phyloP scores from a whole-genome alignment of 2,329 filamentous ascomycete genomes.

The Cadophora gregata region DNA sequence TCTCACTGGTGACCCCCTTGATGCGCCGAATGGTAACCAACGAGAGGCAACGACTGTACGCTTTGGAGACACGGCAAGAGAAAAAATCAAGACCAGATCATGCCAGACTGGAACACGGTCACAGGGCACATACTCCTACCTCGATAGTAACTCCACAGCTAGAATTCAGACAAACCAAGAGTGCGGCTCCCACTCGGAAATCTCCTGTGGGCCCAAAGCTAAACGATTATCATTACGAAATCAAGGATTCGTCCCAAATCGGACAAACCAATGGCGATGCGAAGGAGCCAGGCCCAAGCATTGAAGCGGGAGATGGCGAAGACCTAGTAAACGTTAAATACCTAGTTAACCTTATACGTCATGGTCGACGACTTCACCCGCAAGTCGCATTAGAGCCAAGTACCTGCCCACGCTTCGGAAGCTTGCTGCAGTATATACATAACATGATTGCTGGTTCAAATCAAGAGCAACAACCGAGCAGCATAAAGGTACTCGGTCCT shows the following conservation, averaged over 20 bases:
- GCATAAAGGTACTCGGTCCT: slow-evolving; percentile 36
- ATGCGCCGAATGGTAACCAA: slow-evolving; percentile 46
- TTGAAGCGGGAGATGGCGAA: not conserved
- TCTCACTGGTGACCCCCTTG: slow-evolving; percentile 39
- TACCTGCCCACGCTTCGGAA: slow-evolving; percentile 37
- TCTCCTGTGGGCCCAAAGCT: slow-evolving; percentile 25
- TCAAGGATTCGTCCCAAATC: slow-evolving; percentile 7
- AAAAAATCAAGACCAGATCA: slow-evolving; percentile 25
- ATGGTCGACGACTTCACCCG: slow-evolving; percentile 33
- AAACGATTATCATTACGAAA: slow-evolving; percentile 28
- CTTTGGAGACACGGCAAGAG: slow-evolving; percentile 33
- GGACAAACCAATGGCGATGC: not conserved
- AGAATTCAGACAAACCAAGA: not conserved
- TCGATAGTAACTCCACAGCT: not conserved
- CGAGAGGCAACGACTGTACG: slow-evolving; percentile 43
- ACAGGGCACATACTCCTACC: slow-evolving; percentile 11
- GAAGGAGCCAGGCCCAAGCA: slow-evolving; percentile 1
- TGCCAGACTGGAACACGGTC: slow-evolving; percentile 5
- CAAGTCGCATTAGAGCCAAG: slow-evolving; percentile 30
- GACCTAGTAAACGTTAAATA: slow-evolving; percentile 24
- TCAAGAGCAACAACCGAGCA: slow-evolving; percentile 24
- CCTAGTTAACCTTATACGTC: slow-evolving; percentile 39
- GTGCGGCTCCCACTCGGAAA: not conserved
- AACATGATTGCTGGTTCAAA: slow-evolving; percentile 26
- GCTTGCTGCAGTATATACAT: slow-evolving; percentile 37